These are phyloP conservation scores for Cutaneotrichosporon cyanovorans DNA, from an alignment of 1,284 basidiomycete genomes.

Conservation along the genomic window DNA sequence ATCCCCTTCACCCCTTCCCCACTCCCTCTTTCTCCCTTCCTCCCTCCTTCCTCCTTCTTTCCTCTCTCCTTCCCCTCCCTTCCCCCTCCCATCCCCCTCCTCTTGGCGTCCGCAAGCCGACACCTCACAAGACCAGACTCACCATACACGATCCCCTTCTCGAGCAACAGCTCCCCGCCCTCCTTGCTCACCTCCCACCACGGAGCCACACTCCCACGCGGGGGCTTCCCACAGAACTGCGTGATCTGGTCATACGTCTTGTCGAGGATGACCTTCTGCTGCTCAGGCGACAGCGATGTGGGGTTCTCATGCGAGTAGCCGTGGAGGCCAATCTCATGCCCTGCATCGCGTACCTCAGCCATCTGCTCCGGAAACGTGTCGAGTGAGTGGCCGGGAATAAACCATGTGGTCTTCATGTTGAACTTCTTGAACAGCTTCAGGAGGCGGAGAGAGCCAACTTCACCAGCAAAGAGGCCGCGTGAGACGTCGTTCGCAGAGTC, in stretches of 20 bases:
- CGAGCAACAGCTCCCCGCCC: constrained; percentile 59
- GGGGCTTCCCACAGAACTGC: constrained; percentile 59
- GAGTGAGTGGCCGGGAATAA: constrained; percentile 53
- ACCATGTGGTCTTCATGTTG: constrained; percentile 61
- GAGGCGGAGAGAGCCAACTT: constrained; percentile 61
- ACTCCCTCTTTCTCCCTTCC: no score
- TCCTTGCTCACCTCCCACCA: constrained; percentile 74
- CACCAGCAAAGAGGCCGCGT: constrained; percentile 52
- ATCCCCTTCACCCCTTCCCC: no score
- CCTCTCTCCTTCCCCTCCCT: no score
- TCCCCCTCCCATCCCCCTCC: no score
- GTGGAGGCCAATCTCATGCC: constrained; percentile 55
- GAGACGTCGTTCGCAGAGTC: constrained; percentile 45
- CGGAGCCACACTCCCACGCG: constrained; percentile 61
- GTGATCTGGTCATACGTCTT: constrained; percentile 61
- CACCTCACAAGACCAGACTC: constrained; percentile 7
- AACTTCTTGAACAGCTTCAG: constrained; percentile 68
- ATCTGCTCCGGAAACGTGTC: constrained; percentile 48
- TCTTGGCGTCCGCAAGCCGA: no score
- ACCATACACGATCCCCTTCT: constrained; percentile 70
- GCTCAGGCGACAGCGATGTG: constrained; percentile 55
- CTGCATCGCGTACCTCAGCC: constrained; percentile 44
- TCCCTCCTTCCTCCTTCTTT: no score
- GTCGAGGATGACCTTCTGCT: constrained; percentile 65
- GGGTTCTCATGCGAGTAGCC: constrained; percentile 74